Evolutionary conservation across 495 filamentous ascomycete genomes (phyloP).

Genomic region (Penicillium angulare): DNA sequence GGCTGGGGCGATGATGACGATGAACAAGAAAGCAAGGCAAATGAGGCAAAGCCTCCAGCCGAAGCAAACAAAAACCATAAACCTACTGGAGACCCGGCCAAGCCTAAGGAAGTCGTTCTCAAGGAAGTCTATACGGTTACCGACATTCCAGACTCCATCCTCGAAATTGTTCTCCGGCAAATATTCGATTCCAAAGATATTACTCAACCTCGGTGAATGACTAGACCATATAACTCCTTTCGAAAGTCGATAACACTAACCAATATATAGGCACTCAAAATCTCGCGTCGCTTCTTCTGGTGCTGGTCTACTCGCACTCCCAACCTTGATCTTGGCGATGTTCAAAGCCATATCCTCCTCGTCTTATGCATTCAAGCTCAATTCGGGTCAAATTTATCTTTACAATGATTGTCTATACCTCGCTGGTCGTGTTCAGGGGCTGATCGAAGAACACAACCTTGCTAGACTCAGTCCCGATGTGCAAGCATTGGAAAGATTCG

Average conservation of each 20-base stretch:
- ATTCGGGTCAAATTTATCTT: constrained; percentile 80
- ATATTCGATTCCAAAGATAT: constrained; percentile 68
- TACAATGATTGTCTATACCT: constrained; percentile 91
- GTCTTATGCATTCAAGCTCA: constrained; percentile 65
- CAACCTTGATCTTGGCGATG: constrained; percentile 82
- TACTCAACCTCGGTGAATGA: constrained; percentile 50
- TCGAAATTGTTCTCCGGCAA: constrained; percentile 67
- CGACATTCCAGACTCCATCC: constrained; percentile 72
- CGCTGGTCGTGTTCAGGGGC: constrained; percentile 64
- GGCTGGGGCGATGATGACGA: constrained; percentile 67
- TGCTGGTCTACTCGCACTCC: constrained; percentile 72
- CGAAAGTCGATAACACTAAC: constrained; percentile 4
- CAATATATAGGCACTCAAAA: constrained; percentile 29
- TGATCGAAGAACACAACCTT: constrained; percentile 47
- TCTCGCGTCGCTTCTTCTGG: constrained; percentile 70
- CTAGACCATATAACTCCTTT: constrained; percentile 2
- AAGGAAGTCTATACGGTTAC: constrained; percentile 87
- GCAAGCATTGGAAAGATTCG: constrained; percentile 70
- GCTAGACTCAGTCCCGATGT: constrained; percentile 68
- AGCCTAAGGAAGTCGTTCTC: constrained; percentile 64
- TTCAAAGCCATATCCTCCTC: constrained; percentile 83
- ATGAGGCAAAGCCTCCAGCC: constrained; percentile 14
- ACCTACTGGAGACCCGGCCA: too few species aligned
- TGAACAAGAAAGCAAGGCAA: constrained; percentile 17
- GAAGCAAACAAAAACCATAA: constrained; percentile 13